A percentile compares a stretch with the other conserved stretches of the same genome.
Conservation (phyloP, 2,329 filamentous ascomycete genomes). For the Apiospora aurea region DNA sequence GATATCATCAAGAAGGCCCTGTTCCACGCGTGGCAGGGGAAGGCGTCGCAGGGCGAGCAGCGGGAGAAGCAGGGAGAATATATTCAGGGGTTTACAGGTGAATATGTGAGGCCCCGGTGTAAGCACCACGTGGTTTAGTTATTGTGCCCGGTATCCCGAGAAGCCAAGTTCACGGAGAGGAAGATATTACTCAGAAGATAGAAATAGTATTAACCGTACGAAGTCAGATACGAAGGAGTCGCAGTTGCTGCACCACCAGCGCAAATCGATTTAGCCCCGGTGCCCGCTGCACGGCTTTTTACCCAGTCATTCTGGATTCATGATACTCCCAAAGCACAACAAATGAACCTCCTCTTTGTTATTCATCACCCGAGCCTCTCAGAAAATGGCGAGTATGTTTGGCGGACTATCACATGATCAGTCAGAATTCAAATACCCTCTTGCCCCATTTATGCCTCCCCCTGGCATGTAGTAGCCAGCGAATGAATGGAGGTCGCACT, state of each 20-base stretch:
- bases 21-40: slow-evolving; percentile 9
- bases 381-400: slow-evolving; percentile 48
- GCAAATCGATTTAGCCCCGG: too few relatives aligned
- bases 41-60: not conserved
- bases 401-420: slow-evolving; percentile 38
- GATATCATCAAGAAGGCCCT: not conserved
- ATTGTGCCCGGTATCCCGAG: too few relatives aligned
- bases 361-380: not conserved
- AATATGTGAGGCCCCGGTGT: too few relatives aligned
- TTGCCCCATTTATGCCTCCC: not conserved
- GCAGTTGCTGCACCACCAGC: too few relatives aligned
- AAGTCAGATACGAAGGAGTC: too few relatives aligned
- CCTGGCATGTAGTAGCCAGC: not conserved
- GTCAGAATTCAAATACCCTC: not conserved
- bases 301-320: too few relatives aligned
- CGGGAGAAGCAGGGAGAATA: not conserved
- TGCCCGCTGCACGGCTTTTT: too few relatives aligned
- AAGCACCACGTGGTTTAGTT: too few relatives aligned
- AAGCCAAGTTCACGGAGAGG: too few relatives aligned
- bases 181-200: too few relatives aligned
- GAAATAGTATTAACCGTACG: too few relatives aligned
- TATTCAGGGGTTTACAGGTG: too few relatives aligned
- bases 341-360: not conserved
- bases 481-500: slow-evolving; percentile 10
- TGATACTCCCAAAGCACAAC: not conserved